Percentiles rank a stretch among this genome's conserved stretches.
phyloP scores from a whole-genome alignment of 768 basidiomycete genomes.

The Amanita phalloides region DNA sequence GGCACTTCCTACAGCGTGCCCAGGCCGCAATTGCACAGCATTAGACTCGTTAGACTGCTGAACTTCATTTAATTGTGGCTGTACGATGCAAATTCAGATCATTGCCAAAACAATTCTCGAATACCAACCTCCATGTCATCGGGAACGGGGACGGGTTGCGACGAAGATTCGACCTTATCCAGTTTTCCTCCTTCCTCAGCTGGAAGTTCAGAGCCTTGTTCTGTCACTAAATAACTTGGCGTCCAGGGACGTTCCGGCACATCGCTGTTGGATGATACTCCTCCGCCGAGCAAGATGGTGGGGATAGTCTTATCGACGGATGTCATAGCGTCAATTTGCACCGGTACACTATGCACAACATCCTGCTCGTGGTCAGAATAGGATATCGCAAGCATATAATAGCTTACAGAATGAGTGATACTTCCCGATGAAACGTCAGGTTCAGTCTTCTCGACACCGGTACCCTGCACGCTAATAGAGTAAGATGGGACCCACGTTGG shows the following conservation, averaged over 20 bases:
- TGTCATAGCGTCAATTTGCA: not conserved
- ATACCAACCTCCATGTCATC: conserved; percentile 1
- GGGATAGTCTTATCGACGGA: not conserved
- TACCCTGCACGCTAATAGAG: conserved; percentile 14
- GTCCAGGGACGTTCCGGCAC: conserved; percentile 10
- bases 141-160: not conserved
- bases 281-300: not conserved
- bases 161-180: conserved; percentile 10
- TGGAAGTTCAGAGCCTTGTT: conserved; percentile 10
- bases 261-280: not conserved
- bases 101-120: not conserved
- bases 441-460: conserved; percentile 2
- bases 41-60: conserved; percentile 1
- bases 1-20: not conserved
- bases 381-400: not conserved
- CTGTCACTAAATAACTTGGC: conserved; percentile 13
- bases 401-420: not conserved
- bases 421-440: not conserved
- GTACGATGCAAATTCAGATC: not conserved
- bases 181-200: conserved; percentile 5
- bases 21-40: conserved; percentile 1
- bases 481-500: conserved; percentile 14
- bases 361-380: not conserved
- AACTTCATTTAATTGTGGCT: conserved; percentile 7
- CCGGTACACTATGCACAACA: not conserved